Conservation (phyloP, 306 rosid genomes). For the Trifolium dubium region DNA sequence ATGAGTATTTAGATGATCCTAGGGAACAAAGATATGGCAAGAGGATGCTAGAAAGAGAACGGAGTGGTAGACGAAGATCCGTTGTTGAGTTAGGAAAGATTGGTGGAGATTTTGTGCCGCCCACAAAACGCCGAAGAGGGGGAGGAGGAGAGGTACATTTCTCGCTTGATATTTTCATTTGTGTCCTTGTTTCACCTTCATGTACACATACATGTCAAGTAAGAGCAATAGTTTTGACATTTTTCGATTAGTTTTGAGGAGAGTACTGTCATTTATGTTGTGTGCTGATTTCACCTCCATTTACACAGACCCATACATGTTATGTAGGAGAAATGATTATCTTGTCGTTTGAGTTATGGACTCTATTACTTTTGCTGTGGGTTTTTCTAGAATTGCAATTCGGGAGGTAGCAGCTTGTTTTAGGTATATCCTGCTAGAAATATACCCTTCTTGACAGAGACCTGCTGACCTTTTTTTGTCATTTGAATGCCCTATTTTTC, state of each 20-base stretch:
- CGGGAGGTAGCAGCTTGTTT: conserved; percentile 7
- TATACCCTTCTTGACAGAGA: neutral
- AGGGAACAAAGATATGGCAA: conserved; percentile 70
- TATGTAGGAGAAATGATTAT: neutral
- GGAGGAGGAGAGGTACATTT: conserved; percentile 80
- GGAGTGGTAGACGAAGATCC: conserved; percentile 68
- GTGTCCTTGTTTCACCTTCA: conserved; percentile 36
- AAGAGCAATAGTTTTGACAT: neutral
- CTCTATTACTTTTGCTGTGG: conserved; percentile 5
- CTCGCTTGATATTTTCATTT: conserved; percentile 37
- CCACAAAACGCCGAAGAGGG: conserved; percentile 90
- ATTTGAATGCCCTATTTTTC: conserved; percentile 1
- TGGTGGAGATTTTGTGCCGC: conserved; percentile 56
- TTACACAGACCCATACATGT: neutral
- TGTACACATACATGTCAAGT: conserved; percentile 29
- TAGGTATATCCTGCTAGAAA: neutral
- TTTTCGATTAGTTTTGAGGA: neutral
- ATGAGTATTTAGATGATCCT: conserved; percentile 73
- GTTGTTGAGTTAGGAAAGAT: conserved; percentile 69
- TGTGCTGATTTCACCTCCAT: neutral
- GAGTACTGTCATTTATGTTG: neutral
- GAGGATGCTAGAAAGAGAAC: conserved; percentile 73
- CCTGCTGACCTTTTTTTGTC: conserved; percentile 17
- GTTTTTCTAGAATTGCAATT: conserved; percentile 14
- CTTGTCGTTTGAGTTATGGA: neutral